These are phyloP conservation scores for Trematosphaeria pertusa DNA, from an alignment of 2,329 filamentous ascomycete species.

Conservation along the genomic window DNA sequence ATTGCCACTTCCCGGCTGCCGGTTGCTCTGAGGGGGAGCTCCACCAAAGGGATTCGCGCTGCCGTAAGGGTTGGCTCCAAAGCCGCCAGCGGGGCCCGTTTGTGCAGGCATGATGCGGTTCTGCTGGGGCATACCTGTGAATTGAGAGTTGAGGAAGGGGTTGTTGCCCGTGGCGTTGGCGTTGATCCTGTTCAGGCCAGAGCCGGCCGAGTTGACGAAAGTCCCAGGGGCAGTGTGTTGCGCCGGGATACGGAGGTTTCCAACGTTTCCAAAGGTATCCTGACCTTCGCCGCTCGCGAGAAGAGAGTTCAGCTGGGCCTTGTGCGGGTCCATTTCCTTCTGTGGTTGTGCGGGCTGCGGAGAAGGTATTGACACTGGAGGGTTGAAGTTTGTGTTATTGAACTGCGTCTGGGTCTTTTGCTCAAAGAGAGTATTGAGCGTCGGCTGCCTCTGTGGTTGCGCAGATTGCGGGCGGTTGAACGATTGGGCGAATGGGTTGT, in stretches of 20 bases:
- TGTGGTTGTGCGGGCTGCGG: conserved; percentile 50
- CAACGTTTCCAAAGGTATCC: conserved; percentile 98
- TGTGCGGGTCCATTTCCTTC: conserved; percentile 62
- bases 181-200: conserved; percentile 76
- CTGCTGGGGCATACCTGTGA: conserved; percentile 69
- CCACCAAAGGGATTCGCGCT: conserved; percentile 64
- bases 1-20: conserved; percentile 60
- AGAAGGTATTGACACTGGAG: conserved; percentile 53
- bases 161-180: conserved; percentile 77
- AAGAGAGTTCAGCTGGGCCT: conserved; percentile 82
- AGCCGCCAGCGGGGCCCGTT: conserved; percentile 58
- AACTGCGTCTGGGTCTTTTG: conserved; percentile 77
- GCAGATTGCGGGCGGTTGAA: conserved; percentile 67
- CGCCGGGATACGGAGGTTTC: conserved; percentile 90
- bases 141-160: conserved; percentile 85
- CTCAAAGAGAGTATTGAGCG: conserved; percentile 78
- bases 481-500: conserved; percentile 92
- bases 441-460: conserved; percentile 66
- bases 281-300: conserved; percentile 88
- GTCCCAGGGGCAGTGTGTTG: conserved; percentile 96
- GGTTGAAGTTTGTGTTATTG: conserved; percentile 60
- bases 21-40: conserved; percentile 51
- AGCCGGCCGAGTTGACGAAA: conserved; percentile 93
- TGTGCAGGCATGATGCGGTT: conserved; percentile 56
- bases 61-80: conserved; percentile 52